Evolutionary conservation across 2,329 filamentous ascomycete genomes (phyloP).

Genomic region (Immersiporthe knoxdaviesiana): DNA sequence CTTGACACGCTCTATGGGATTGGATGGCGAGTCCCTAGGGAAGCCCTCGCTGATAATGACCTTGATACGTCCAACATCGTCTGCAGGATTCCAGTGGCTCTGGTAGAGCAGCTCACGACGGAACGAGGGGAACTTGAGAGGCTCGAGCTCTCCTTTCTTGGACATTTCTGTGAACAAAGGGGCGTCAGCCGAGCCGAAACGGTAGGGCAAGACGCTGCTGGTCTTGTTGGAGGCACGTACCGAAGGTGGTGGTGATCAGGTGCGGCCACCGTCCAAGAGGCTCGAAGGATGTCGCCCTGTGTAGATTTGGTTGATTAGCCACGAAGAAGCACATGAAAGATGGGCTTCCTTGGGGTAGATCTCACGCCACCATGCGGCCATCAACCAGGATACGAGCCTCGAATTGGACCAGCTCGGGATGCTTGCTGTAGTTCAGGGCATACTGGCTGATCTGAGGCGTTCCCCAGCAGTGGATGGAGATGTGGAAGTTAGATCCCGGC

Average conservation of each 20-base stretch:
- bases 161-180: constrained; percentile 47
- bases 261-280: constrained; percentile 56
- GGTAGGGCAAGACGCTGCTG: constrained; percentile 15
- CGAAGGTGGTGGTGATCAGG: constrained; percentile 50
- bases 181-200: not conserved
- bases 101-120: constrained; percentile 70
- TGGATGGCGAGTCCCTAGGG: constrained; percentile 52
- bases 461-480: constrained; percentile 78
- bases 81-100: constrained; percentile 71
- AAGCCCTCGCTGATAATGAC: constrained; percentile 77
- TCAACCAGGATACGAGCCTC: constrained; percentile 72
- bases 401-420: constrained; percentile 60
- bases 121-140: constrained; percentile 74
- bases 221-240: constrained; percentile 35
- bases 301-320: not conserved
- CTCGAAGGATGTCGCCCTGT: constrained; percentile 60
- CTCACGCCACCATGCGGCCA: constrained; percentile 65
- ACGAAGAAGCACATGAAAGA: not conserved
- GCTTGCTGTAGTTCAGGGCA: constrained; percentile 59
- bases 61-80: constrained; percentile 75
- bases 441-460: constrained; percentile 62
- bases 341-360: constrained; percentile 17
- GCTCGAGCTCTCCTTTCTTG: constrained; percentile 60
- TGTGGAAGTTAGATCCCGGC: constrained; percentile 62
- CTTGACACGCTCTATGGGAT: constrained; percentile 67